Percentiles rank a stretch among this genome's conserved stretches.
Conservation (phyloP, 345 rosid genomes). For the Euphorbia pulcherrima region DNA sequence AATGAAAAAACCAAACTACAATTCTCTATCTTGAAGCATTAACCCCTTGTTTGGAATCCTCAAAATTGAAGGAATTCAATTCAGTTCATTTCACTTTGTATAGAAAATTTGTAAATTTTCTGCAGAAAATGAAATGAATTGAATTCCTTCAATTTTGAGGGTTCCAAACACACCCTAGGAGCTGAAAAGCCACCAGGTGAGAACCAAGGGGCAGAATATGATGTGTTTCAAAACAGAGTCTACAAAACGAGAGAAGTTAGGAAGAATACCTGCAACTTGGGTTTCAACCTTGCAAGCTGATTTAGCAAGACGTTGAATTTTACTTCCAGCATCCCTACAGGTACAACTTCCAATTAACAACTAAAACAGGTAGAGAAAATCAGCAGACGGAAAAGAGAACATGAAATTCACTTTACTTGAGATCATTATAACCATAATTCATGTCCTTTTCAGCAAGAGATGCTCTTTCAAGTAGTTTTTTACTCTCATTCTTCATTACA, state of each 20-base stretch:
- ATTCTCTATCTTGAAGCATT: neutral
- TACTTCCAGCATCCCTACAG: slow-evolving; percentile 66
- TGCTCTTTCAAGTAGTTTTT: slow-evolving; percentile 82
- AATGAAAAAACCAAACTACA: neutral
- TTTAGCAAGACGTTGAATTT: slow-evolving; percentile 63
- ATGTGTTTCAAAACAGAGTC: neutral
- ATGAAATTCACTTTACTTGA: slow-evolving; percentile 41
- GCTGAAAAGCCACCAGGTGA: neutral
- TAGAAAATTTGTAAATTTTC: no score
- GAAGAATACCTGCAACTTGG: slow-evolving; percentile 62
- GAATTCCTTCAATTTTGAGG: no score
- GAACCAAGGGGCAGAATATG: neutral
- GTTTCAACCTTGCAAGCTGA: slow-evolving; percentile 71
- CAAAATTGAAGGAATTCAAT: no score
- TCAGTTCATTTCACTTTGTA: no score
- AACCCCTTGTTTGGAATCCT: no score
- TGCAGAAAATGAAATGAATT: no score
- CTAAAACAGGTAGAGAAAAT: neutral
- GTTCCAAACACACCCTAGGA: no score
- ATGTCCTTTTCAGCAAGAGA: slow-evolving; percentile 81
- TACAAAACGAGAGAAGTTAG: slow-evolving; percentile 4
- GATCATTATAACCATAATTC: slow-evolving; percentile 68
- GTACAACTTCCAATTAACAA: slow-evolving; percentile 17
- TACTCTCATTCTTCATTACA: slow-evolving; percentile 79
- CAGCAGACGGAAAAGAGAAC: neutral